Evolutionary conservation across 257 asterid species (phyloP).

Genomic region (Nicotiana knightiana): DNA sequence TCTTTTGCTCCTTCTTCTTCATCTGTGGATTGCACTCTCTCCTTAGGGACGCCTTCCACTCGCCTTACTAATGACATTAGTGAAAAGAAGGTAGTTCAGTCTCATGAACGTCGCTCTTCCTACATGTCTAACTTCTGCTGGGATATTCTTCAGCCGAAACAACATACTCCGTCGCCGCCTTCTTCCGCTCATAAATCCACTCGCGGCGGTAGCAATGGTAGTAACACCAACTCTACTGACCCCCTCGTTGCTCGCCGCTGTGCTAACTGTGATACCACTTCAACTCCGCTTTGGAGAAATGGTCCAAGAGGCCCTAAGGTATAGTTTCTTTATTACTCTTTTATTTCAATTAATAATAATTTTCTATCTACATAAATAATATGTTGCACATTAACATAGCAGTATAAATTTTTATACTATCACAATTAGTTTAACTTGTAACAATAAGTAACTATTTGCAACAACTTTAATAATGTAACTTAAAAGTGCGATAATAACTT

Average conservation of each 20-base stretch:
- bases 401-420: too few species aligned
- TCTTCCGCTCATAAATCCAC: slow-evolving; percentile 31
- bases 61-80: slow-evolving; percentile 30
- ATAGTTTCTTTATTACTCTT: too few species aligned
- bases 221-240: slow-evolving; percentile 20
- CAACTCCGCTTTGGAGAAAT: slow-evolving; percentile 96
- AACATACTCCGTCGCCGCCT: slow-evolving; percentile 17
- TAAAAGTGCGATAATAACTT: too few species aligned
- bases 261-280: slow-evolving; percentile 91
- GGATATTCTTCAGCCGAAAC: slow-evolving; percentile 57
- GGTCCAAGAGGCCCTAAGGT: slow-evolving; percentile 95
- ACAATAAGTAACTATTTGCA: too few species aligned
- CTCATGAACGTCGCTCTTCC: slow-evolving; percentile 48
- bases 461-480: too few species aligned
- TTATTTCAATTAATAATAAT: too few species aligned
- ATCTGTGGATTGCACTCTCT: slow-evolving; percentile 90
- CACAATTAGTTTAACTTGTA: too few species aligned
- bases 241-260: slow-evolving; percentile 85
- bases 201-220: slow-evolving; percentile 32
- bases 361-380: too few species aligned
- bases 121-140: slow-evolving; percentile 65
- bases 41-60: slow-evolving; percentile 84
- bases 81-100: not conserved
- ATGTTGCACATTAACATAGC: too few species aligned
- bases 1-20: slow-evolving; percentile 32